These are phyloP conservation scores for Phaffia tasmanica DNA, from an alignment of 768 basidiomycete species.

Conservation along the genomic window DNA sequence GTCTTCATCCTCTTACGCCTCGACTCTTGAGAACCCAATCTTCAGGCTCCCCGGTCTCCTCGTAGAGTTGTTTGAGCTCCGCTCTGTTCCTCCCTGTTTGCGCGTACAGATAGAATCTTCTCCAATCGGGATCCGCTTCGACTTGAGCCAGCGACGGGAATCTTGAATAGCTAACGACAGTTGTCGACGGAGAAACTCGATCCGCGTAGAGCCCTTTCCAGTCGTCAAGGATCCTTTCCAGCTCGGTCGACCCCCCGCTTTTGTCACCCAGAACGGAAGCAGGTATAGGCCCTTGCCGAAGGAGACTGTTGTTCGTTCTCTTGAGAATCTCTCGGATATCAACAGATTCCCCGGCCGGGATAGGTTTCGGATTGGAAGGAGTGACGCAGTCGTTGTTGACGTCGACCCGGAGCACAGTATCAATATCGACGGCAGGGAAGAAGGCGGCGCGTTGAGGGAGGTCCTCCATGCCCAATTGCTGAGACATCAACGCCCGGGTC, in stretches of 20 bases:
- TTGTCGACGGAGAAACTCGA: too few relatives aligned
- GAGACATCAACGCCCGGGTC: conserved; percentile 85
- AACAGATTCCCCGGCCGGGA: conserved; percentile 74
- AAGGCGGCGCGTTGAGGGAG: conserved; percentile 87
- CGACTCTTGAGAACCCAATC: conserved; percentile 1
- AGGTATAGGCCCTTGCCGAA: too few relatives aligned
- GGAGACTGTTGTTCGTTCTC: conserved; percentile 43
- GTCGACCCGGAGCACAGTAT: conserved; percentile 82
- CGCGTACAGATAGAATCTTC: conserved; percentile 20
- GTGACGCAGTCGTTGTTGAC: conserved; percentile 92
- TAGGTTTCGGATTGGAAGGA: conserved; percentile 74
- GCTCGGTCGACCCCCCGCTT: background rate
- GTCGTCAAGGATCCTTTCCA: background rate
- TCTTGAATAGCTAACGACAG: too few relatives aligned
- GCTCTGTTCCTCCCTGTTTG: conserved; percentile 6
- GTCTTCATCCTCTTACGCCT: too few relatives aligned
- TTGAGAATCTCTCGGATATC: conserved; percentile 56
- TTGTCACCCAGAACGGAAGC: too few relatives aligned
- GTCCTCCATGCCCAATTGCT: conserved; percentile 87
- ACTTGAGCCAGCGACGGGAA: background rate
- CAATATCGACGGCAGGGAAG: conserved; percentile 92
- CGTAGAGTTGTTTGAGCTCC: conserved; percentile 4
- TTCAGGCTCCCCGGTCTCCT: background rate
- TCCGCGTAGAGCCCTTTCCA: background rate
- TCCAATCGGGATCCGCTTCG: background rate